A percentile compares a stretch with the other conserved stretches of the same genome.
Conservation (phyloP, 225 moss, liverwort and hornwort species). For the Lunularia cruciata region DNA sequence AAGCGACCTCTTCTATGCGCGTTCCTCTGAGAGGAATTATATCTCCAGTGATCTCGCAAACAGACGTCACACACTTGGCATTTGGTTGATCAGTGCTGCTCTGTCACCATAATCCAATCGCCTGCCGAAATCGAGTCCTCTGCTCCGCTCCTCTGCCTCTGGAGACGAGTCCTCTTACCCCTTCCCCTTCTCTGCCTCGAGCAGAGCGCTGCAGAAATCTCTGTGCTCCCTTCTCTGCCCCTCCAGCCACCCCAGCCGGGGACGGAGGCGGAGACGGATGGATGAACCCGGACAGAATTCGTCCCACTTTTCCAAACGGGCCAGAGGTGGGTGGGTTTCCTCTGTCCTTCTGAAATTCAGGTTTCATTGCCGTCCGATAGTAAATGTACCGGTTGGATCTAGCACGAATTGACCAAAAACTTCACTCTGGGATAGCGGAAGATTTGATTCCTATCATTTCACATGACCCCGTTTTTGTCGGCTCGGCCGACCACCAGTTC, state of each 20-base stretch:
- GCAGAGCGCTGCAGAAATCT: conserved; percentile 16
- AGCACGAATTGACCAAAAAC: background rate
- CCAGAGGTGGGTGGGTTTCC: background rate
- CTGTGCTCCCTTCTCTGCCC: background rate
- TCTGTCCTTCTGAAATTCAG: background rate
- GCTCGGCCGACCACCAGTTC: conserved; percentile 7
- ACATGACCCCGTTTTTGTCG: background rate
- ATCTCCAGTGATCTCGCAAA: conserved; percentile 21
- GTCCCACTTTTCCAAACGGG: background rate
- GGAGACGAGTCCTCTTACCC: background rate
- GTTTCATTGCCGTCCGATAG: background rate
- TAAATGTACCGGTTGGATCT: background rate
- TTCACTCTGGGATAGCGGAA: background rate
- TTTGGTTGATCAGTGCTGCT: background rate
- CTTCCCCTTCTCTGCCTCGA: background rate
- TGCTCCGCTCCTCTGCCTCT: background rate
- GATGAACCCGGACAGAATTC: background rate
- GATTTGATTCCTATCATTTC: conserved; percentile 1
- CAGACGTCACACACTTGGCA: conserved; percentile 13
- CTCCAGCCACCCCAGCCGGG: background rate
- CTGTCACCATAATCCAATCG: background rate
- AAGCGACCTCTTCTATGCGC: background rate
- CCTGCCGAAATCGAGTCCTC: background rate
- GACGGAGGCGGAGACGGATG: background rate
- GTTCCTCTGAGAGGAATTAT: conserved; percentile 7